Percentiles rank a stretch among this genome's conserved stretches.
These are phyloP conservation scores for Xerophyta viscosa DNA, from an alignment of 106 monocot genomes.

Conservation along the genomic window DNA sequence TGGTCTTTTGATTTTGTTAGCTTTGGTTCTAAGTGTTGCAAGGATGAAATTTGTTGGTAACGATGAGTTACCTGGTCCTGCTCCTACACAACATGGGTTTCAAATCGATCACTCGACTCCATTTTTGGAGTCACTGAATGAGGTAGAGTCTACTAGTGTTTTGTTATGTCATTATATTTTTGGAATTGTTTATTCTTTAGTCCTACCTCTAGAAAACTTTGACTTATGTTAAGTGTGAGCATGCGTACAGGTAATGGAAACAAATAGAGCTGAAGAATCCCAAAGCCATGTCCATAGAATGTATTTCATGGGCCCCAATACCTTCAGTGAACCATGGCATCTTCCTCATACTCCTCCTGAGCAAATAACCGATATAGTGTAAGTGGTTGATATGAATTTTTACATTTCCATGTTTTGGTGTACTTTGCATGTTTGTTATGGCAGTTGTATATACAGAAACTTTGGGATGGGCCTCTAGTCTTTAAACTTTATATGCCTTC, in stretches of 20 bases:
- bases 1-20: slow-evolving; percentile 73
- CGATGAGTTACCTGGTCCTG: slow-evolving; percentile 88
- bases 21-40: slow-evolving; percentile 92
- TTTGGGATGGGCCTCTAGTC: neutral
- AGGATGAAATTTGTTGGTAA: slow-evolving; percentile 96
- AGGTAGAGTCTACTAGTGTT: no score
- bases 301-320: slow-evolving; percentile 95
- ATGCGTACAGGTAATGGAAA: slow-evolving; percentile 74
- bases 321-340: slow-evolving; percentile 99
- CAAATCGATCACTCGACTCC: slow-evolving; percentile 98
- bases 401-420: neutral
- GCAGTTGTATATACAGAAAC: neutral
- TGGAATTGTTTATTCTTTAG: neutral
- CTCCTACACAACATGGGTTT: slow-evolving; percentile 86
- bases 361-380: slow-evolving; percentile 88
- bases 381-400: slow-evolving; percentile 17
- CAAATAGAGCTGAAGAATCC: slow-evolving; percentile 90
- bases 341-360: slow-evolving; percentile 93
- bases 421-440: neutral
- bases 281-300: slow-evolving; percentile 90
- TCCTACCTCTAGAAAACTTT: neutral
- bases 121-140: slow-evolving; percentile 93
- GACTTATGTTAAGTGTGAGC: neutral
- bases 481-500: neutral
- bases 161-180: no score